phyloP scores from a whole-genome alignment of 768 basidiomycete genomes.

The Mrakia frigida region DNA sequence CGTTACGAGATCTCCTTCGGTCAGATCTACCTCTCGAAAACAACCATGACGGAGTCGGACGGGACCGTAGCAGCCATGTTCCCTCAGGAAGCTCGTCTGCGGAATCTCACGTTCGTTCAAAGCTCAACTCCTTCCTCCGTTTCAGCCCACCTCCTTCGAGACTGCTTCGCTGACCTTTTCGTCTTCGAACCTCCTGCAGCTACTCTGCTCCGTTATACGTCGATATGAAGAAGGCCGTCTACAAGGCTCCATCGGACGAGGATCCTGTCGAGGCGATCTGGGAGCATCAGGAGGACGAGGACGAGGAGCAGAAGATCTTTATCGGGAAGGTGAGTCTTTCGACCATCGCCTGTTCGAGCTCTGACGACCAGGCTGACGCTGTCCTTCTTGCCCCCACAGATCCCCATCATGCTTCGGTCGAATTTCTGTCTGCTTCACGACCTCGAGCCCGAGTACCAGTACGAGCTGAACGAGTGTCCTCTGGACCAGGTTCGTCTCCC shows the following conservation, averaged over 20 bases:
- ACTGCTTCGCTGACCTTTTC: not conserved
- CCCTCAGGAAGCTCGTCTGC: constrained; percentile 89
- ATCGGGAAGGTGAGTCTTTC: constrained; percentile 71
- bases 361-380: not conserved
- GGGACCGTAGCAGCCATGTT: constrained; percentile 89
- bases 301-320: constrained; percentile 67
- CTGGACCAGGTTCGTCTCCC: constrained; percentile 60
- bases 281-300: constrained; percentile 39
- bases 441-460: constrained; percentile 71
- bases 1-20: constrained; percentile 97
- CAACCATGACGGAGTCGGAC: constrained; percentile 91
- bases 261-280: constrained; percentile 75
- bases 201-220: constrained; percentile 94
- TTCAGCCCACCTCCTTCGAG: not conserved
- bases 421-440: constrained; percentile 87
- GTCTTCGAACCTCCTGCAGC: constrained; percentile 14
- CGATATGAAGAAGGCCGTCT: constrained; percentile 83
- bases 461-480: constrained; percentile 93
- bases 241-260: constrained; percentile 62
- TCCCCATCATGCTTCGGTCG: constrained; percentile 95
- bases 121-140: not conserved
- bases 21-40: constrained; percentile 92
- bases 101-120: constrained; percentile 67
- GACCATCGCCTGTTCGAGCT: not conserved
- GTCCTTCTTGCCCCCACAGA: constrained; percentile 49